These are phyloP conservation scores for Massarina eburnea DNA, from an alignment of 2,329 filamentous ascomycete species.

Conservation along the genomic window DNA sequence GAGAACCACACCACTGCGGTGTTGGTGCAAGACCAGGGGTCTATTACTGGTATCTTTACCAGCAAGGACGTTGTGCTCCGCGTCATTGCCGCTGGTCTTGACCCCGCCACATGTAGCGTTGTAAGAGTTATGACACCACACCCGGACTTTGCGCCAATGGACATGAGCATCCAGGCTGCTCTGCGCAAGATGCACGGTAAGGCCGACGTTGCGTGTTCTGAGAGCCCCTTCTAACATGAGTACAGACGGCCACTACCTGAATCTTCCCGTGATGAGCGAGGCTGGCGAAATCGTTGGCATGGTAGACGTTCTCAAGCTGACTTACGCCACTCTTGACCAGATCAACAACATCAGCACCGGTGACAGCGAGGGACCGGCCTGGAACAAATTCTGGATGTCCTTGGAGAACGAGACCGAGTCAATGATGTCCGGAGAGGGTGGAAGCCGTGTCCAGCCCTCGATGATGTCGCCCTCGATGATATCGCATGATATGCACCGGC, in stretches of 20 bases:
- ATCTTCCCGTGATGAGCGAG: constrained; percentile 97
- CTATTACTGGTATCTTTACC: constrained; percentile 98
- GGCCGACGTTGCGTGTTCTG: constrained; percentile 33
- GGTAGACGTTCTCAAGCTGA: constrained; percentile 98
- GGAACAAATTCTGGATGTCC: constrained; percentile 99
- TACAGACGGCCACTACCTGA: constrained; percentile 93
- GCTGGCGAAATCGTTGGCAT: constrained; percentile 97
- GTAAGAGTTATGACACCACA: constrained; percentile 99
- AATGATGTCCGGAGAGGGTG: constrained; percentile 88
- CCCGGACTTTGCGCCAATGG: constrained; percentile 95
- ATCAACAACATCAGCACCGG: constrained; percentile 88
- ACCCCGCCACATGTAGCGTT: constrained; percentile 93
- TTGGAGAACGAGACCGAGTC: constrained; percentile 95
- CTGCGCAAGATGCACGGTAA: constrained; percentile 98
- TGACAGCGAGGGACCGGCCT: constrained; percentile 91
- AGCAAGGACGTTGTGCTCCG: constrained; percentile 98
- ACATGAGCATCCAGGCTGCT: constrained; percentile 98
- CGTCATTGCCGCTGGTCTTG: constrained; percentile 94
- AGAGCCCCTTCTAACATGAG: constrained; percentile 4
- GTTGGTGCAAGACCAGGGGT: constrained; percentile 92
- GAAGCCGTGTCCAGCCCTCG: constrained; percentile 67
- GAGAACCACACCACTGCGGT: constrained; percentile 98
- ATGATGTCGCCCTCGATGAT: constrained; percentile 76
- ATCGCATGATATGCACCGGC: constrained; percentile 73
- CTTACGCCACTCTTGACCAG: constrained; percentile 96